Percentiles rank a stretch among this genome's conserved stretches.
phyloP scores from a whole-genome alignment of 2,329 filamentous ascomycete genomes.

The Aspergillus sp. region DNA sequence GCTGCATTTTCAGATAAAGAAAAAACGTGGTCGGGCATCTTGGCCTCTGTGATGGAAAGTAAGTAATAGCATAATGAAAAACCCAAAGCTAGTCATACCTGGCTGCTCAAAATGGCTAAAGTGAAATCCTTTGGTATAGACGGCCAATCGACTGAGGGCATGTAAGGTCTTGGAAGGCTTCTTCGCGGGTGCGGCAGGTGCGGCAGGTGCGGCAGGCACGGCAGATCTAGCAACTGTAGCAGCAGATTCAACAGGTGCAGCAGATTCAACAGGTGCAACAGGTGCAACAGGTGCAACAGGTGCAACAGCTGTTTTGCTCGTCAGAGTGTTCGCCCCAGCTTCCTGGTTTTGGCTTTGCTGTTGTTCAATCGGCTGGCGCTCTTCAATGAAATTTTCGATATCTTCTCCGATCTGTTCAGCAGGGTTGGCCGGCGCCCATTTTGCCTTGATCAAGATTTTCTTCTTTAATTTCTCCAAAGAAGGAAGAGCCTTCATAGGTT shows the following conservation, averaged over 20 bases:
- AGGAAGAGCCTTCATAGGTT: constrained; percentile 53
- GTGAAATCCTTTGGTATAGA: constrained; percentile 83
- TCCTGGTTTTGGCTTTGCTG: constrained; percentile 1
- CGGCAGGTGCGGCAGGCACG: background rate
- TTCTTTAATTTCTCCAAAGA: constrained; percentile 65
- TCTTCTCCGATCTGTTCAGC: constrained; percentile 14
- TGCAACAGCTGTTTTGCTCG: too few species aligned
- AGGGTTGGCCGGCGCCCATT: constrained; percentile 51
- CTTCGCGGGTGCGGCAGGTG: constrained; percentile 30
- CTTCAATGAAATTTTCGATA: constrained; percentile 1
- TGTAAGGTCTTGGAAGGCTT: constrained; percentile 63
- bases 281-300: too few species aligned
- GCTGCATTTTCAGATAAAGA: constrained; percentile 59
- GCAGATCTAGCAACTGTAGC: too few species aligned
- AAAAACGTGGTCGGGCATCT: constrained; percentile 59
- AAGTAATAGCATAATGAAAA: background rate
- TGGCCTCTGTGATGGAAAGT: constrained; percentile 32
- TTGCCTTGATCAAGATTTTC: constrained; percentile 83
- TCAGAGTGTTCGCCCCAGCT: background rate
- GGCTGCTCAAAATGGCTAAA: constrained; percentile 69
- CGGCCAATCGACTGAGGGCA: constrained; percentile 66
- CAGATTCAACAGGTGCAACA: too few species aligned
- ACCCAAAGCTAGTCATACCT: constrained; percentile 33
- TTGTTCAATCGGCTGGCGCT: constrained; percentile 1
- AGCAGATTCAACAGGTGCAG: too few species aligned